A percentile compares a stretch with the other conserved stretches of the same genome.
Conservation (phyloP, 495 filamentous ascomycete species). For the Massariosphaeria phaeospora region DNA sequence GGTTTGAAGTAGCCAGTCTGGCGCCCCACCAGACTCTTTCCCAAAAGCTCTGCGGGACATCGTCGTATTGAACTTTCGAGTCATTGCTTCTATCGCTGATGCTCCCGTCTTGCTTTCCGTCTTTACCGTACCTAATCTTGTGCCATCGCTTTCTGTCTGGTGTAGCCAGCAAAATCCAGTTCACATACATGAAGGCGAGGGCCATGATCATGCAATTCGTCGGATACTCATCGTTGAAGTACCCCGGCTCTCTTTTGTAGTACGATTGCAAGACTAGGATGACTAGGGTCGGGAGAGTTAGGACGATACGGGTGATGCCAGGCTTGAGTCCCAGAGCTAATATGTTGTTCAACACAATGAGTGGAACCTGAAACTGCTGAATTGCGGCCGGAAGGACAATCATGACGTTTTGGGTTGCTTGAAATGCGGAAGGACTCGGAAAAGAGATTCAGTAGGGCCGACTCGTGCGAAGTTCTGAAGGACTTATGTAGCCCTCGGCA, state of each 20-base stretch:
- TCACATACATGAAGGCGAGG: slow-evolving; percentile 3
- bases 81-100: not conserved
- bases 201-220: not conserved
- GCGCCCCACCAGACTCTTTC: slow-evolving; percentile 12
- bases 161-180: slow-evolving; percentile 12
- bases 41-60: not conserved
- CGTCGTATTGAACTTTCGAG: not conserved
- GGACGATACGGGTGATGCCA: not conserved
- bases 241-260: not conserved
- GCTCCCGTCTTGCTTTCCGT: not conserved
- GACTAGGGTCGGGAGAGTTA: slow-evolving; percentile 6
- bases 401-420: not conserved
- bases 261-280: slow-evolving; percentile 4
- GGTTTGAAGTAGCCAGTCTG: not conserved
- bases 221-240: slow-evolving; percentile 7
- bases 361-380: slow-evolving; percentile 2
- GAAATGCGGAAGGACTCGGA: no score
- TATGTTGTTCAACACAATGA: slow-evolving; percentile 4
- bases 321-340: slow-evolving; percentile 3
- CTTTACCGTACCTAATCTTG: slow-evolving; percentile 7
- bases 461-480: not conserved
- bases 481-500: not conserved
- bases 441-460: not conserved
- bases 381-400: not conserved
- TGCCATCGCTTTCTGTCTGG: slow-evolving; percentile 20